These are phyloP conservation scores for Arthrinium puccinioides DNA, from an alignment of 2,329 filamentous ascomycete species.

Conservation along the genomic window DNA sequence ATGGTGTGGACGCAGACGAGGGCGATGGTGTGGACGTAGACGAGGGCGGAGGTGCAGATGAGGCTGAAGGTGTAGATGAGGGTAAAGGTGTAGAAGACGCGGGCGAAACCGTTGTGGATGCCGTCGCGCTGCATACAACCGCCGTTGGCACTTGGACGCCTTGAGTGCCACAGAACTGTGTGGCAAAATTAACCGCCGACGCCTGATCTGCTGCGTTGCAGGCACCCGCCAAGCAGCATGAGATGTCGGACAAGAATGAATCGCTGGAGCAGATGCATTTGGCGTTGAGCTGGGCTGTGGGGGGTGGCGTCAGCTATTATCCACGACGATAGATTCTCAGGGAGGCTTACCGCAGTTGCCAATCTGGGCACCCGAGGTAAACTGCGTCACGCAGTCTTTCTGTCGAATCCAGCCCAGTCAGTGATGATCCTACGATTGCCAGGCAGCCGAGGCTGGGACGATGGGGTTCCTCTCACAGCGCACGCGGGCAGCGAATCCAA, in stretches of 20 bases:
- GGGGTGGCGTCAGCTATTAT: no score
- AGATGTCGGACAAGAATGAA: conserved; percentile 37
- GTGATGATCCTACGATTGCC: no score
- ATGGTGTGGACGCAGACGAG: no score
- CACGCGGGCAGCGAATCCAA: background rate
- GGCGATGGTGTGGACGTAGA: no score
- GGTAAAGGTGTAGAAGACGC: background rate
- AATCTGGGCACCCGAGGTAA: conserved; percentile 29
- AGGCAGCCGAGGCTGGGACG: no score
- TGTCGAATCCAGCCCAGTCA: conserved; percentile 6
- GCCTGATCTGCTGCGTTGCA: conserved; percentile 34
- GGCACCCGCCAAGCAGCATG: conserved; percentile 39
- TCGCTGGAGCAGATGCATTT: conserved; percentile 39
- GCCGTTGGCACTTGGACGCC: conserved; percentile 17
- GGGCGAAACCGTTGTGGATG: background rate
- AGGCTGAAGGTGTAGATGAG: no score
- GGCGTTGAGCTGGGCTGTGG: conserved; percentile 33
- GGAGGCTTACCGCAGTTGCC: no score
- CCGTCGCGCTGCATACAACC: no score
- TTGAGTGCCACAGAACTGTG: conserved; percentile 23
- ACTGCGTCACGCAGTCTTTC: conserved; percentile 21
- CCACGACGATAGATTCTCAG: no score
- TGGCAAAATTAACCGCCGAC: conserved; percentile 21
- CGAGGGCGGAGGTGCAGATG: no score
- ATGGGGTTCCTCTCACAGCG: background rate